These are phyloP conservation scores for Aureobasidium sp. DNA, from an alignment of 2,329 filamentous ascomycete genomes.

Conservation along the genomic window DNA sequence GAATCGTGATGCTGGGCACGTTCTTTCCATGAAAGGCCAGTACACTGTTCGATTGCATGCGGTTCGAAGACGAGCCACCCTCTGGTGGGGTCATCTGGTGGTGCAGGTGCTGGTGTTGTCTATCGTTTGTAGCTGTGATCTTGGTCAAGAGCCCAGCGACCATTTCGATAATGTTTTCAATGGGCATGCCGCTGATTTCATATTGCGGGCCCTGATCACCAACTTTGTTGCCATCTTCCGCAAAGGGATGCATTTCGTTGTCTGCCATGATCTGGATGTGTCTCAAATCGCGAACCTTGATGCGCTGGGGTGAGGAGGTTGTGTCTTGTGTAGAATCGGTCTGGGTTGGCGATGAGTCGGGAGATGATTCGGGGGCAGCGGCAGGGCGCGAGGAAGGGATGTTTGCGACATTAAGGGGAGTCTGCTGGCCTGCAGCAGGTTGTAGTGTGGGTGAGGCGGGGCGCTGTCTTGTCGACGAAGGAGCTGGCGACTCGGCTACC, in stretches of 20 bases:
- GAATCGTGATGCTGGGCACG: slow-evolving; percentile 90
- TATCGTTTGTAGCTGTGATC: slow-evolving; percentile 93
- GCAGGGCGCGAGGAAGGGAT: not conserved
- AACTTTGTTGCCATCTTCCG: slow-evolving; percentile 35
- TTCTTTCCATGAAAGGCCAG: slow-evolving; percentile 98
- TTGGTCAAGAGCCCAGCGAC: slow-evolving; percentile 93
- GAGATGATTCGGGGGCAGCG: slow-evolving; percentile 33
- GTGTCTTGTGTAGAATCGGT: slow-evolving; percentile 25
- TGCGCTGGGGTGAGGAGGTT: slow-evolving; percentile 45
- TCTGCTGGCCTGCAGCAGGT: slow-evolving; percentile 10
- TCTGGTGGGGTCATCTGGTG: slow-evolving; percentile 60
- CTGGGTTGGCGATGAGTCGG: slow-evolving; percentile 28
- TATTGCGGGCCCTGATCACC: slow-evolving; percentile 59
- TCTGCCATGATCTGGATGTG: slow-evolving; percentile 86
- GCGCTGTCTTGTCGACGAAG: not conserved
- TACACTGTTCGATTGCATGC: slow-evolving; percentile 62
- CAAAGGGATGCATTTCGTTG: slow-evolving; percentile 60
- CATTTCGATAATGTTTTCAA: slow-evolving; percentile 97
- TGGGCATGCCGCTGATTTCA: slow-evolving; percentile 96
- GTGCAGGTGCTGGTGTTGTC: slow-evolving; percentile 86
- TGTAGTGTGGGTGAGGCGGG: slow-evolving; percentile 2
- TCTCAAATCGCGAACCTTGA: slow-evolving; percentile 79
- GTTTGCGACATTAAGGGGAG: not conserved
- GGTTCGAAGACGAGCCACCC: slow-evolving; percentile 51
- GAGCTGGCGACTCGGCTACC: not conserved